These are phyloP conservation scores for Termitomyces heimii DNA, from an alignment of 768 basidiomycete species.

Conservation along the genomic window DNA sequence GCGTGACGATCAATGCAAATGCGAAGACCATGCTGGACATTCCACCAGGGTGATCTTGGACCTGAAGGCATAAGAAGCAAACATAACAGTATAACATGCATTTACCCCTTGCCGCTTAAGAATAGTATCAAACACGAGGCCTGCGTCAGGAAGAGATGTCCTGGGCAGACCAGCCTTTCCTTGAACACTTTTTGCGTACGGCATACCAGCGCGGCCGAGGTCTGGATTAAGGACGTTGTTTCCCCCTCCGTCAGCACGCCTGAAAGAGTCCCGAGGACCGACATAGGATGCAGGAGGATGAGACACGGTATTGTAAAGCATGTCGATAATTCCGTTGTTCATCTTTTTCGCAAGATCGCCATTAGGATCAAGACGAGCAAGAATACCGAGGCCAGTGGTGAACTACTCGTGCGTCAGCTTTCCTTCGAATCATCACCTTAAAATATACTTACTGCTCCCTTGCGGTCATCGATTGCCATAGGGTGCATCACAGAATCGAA, in stretches of 20 bases:
- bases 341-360: conserved; percentile 15
- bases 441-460: conserved; percentile 19
- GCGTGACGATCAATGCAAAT: conserved; percentile 43
- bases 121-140: conserved; percentile 57
- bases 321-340: conserved; percentile 24
- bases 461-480: conserved; percentile 37
- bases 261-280: conserved; percentile 30
- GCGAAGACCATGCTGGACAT: conserved; percentile 61
- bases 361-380: conserved; percentile 20
- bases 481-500: conserved; percentile 22
- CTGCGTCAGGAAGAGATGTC: conserved; percentile 47
- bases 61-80: neutral
- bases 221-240: conserved; percentile 41
- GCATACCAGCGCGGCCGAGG: conserved; percentile 43
- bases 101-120: conserved; percentile 33
- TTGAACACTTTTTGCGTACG: conserved; percentile 50
- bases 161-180: conserved; percentile 32
- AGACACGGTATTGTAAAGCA: conserved; percentile 55
- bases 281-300: conserved; percentile 36
- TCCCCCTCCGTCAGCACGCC: conserved; percentile 42
- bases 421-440: neutral
- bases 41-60: conserved; percentile 41
- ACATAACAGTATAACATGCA: conserved; percentile 13
- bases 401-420: conserved; percentile 16
- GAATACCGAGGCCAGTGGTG: conserved; percentile 19